phyloP scores from a whole-genome alignment of 208 protist species.

The Leishmania tropica region DNA sequence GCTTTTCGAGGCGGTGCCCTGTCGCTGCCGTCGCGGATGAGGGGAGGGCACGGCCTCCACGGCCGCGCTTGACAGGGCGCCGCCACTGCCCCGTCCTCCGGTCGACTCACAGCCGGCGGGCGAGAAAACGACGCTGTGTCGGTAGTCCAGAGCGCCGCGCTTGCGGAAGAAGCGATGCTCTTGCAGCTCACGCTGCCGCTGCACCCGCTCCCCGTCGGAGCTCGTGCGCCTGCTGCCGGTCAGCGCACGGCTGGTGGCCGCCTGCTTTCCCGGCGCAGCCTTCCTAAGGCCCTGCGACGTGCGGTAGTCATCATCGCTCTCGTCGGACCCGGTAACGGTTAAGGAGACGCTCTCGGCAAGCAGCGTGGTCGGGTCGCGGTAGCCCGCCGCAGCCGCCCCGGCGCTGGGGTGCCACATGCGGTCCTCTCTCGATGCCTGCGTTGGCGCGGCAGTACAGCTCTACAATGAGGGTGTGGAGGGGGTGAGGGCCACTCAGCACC shows the following conservation, averaged over 20 bases:
- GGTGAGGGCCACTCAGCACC: neutral
- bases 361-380: conserved; percentile 26
- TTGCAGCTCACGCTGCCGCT: conserved; percentile 14
- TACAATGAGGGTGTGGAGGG: neutral
- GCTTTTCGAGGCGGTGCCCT: neutral
- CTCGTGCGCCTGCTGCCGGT: neutral
- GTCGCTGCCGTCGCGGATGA: neutral
- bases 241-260: neutral
- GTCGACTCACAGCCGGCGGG: no score
- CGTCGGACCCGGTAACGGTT: neutral
- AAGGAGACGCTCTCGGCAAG: conserved; percentile 15
- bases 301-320: conserved; percentile 16
- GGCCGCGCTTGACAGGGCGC: neutral
- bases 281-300: neutral
- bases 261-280: neutral
- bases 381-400: conserved; percentile 10
- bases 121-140: conserved; percentile 14
- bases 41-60: no score
- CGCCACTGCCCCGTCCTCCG: neutral
- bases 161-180: conserved; percentile 12
- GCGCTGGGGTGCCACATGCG: conserved; percentile 5
- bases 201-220: conserved; percentile 1
- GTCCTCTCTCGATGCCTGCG: neutral
- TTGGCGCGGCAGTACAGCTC: neutral
- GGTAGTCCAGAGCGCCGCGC: conserved; percentile 23